Conservation (phyloP, 208 protist genomes). For the Leishmania amazonensis region DNA sequence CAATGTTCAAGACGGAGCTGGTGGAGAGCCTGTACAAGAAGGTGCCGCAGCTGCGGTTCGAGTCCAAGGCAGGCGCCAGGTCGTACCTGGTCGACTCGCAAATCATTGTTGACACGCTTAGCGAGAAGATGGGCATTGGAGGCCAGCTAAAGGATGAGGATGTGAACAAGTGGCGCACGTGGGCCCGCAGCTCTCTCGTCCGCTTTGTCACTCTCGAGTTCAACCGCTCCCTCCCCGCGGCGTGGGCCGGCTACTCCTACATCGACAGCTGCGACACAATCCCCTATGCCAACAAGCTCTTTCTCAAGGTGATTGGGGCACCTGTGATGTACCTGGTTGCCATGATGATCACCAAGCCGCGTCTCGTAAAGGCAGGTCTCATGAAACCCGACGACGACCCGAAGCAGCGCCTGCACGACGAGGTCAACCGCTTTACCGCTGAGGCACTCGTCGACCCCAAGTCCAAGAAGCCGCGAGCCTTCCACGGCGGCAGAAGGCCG, state of each 20-base stretch:
- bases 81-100: constrained; percentile 85
- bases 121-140: constrained; percentile 51
- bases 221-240: constrained; percentile 69
- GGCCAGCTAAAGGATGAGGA: constrained; percentile 71
- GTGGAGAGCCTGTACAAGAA: constrained; percentile 83
- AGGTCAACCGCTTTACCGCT: constrained; percentile 69
- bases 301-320: constrained; percentile 88
- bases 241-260: constrained; percentile 87
- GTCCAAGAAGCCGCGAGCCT: constrained; percentile 53
- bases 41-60: constrained; percentile 88
- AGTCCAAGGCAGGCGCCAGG: constrained; percentile 40
- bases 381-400: constrained; percentile 59
- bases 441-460: constrained; percentile 68
- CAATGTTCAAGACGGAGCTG: constrained; percentile 89
- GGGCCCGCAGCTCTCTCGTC: constrained; percentile 82
- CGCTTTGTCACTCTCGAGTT: constrained; percentile 88
- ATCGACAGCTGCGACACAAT: constrained; percentile 90
- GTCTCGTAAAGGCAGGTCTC: constrained; percentile 70
- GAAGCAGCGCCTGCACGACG: constrained; percentile 56
- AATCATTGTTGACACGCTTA: constrained; percentile 81
- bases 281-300: constrained; percentile 85
- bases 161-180: constrained; percentile 76
- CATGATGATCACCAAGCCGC: constrained; percentile 67
- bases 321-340: constrained; percentile 92
- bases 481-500: constrained; percentile 85